A percentile compares a stretch with the other conserved stretches of the same genome.
phyloP scores from a whole-genome alignment of 2,329 filamentous ascomycete genomes.

The Hypoxylon sp. region DNA sequence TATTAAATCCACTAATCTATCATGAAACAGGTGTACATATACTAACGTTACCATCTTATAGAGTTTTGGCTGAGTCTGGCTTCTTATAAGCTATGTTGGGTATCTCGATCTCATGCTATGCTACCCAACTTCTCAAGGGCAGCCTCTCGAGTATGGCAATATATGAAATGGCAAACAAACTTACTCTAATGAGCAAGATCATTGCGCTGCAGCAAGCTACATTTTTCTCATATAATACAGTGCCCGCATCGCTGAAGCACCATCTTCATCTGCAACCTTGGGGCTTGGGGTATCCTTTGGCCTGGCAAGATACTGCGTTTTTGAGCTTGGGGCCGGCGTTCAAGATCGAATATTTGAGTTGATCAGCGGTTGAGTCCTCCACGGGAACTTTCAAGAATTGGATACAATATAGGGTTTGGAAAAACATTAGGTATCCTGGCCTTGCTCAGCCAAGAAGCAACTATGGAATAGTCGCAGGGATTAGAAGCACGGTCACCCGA shows the following conservation, averaged over 20 bases:
- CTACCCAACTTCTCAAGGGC: constrained; percentile 12
- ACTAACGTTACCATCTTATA: constrained; percentile 46
- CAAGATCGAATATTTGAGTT: constrained; percentile 5
- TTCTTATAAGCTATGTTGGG: constrained; percentile 59
- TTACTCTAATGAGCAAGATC: no score
- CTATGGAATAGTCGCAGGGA: background rate
- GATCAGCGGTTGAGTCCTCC: constrained; percentile 2
- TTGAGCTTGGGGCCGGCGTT: constrained; percentile 5
- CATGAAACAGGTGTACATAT: background rate
- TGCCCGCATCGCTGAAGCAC: constrained; percentile 3
- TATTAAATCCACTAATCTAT: constrained; percentile 46
- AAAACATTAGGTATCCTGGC: constrained; percentile 1
- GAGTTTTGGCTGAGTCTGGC: constrained; percentile 68
- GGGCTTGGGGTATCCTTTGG: constrained; percentile 1
- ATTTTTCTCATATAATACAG: background rate
- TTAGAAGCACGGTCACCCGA: background rate
- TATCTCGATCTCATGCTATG: constrained; percentile 11
- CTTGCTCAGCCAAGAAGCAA: constrained; percentile 2
- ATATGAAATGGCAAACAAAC: constrained; percentile 14
- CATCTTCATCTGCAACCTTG: constrained; percentile 1
- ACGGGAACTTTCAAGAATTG: constrained; percentile 1
- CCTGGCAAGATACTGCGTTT: constrained; percentile 1
- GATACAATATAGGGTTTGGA: constrained; percentile 5
- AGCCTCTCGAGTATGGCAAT: constrained; percentile 6
- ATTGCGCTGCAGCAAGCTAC: background rate